Conservation (phyloP, 2,329 filamentous ascomycete species). For the Aspergillus candidus region DNA sequence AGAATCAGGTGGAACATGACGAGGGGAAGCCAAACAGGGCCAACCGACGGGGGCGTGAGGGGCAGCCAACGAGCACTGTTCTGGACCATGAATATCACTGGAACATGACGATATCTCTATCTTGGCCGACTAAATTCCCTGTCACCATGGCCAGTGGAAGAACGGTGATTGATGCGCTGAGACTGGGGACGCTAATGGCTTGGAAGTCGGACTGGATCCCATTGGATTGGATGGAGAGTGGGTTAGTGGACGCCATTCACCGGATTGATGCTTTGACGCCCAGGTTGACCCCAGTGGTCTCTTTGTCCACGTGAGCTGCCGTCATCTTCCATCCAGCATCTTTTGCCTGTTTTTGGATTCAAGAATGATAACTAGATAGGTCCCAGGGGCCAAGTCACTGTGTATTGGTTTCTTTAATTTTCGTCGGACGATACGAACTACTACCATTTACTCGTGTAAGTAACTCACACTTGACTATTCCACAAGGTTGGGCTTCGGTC, state of each 20-base stretch:
- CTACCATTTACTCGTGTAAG: no score
- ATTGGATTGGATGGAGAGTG: constrained; percentile 3
- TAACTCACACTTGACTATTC: no score
- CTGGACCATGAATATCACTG: constrained; percentile 6
- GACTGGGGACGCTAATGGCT: constrained; percentile 10
- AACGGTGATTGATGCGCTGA: not conserved
- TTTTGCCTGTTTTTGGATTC: not conserved
- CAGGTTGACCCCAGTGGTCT: not conserved
- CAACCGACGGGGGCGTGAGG: constrained; percentile 10
- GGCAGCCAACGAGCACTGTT: constrained; percentile 9
- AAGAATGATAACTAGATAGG: not conserved
- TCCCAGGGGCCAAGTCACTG: no score
- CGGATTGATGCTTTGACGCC: no score
- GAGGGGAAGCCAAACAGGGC: constrained; percentile 1
- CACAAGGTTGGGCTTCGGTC: no score
- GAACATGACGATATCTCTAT: constrained; percentile 8
- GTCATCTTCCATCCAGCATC: not conserved
- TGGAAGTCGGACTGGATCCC: constrained; percentile 4
- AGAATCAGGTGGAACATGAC: not conserved
- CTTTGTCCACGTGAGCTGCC: not conserved
- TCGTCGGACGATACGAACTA: no score
- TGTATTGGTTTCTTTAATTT: no score
- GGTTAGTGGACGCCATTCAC: no score
- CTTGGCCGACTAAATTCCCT: constrained; percentile 15
- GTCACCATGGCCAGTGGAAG: constrained; percentile 1